Evolutionary conservation across 805 yeast genomes (phyloP).

Genomic region (Isabelozyma gotoi): DNA sequence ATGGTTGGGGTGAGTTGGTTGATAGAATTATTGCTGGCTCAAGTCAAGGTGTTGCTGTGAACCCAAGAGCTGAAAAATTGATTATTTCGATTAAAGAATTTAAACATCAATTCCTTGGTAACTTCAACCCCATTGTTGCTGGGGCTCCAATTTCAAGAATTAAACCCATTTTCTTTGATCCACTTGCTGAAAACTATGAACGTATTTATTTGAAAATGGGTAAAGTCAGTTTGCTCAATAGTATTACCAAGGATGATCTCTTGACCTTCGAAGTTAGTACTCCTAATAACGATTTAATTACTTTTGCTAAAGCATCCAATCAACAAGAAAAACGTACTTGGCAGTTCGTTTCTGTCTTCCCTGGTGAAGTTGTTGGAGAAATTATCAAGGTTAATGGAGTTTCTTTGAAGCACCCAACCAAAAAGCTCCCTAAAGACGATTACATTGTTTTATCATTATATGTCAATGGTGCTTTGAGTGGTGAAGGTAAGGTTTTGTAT

Average conservation of each 20-base stretch:
- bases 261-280: constrained; percentile 56
- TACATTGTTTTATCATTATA: constrained; percentile 54
- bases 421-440: constrained; percentile 47
- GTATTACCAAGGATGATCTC: constrained; percentile 34
- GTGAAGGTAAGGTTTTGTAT: constrained; percentile 55
- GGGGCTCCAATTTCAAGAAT: constrained; percentile 62
- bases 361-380: constrained; percentile 74
- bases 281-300: constrained; percentile 47
- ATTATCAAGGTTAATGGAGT: constrained; percentile 63
- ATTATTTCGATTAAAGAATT: constrained; percentile 74
- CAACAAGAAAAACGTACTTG: constrained; percentile 52
- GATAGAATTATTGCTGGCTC: constrained; percentile 78
- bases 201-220: constrained; percentile 60
- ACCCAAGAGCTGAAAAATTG: constrained; percentile 75
- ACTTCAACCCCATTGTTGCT: constrained; percentile 25
- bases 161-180: constrained; percentile 63
- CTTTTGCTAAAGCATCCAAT: constrained; percentile 69
- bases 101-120: constrained; percentile 42
- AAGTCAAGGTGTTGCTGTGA: constrained; percentile 72
- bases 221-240: constrained; percentile 36
- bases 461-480: constrained; percentile 62
- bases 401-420: constrained; percentile 30
- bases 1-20: constrained; percentile 88
- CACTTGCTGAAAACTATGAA: constrained; percentile 58
- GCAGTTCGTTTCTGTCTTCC: constrained; percentile 72